These are phyloP conservation scores for Aspergillus puulaauensis DNA, from an alignment of 2,329 filamentous ascomycete species.

Conservation along the genomic window DNA sequence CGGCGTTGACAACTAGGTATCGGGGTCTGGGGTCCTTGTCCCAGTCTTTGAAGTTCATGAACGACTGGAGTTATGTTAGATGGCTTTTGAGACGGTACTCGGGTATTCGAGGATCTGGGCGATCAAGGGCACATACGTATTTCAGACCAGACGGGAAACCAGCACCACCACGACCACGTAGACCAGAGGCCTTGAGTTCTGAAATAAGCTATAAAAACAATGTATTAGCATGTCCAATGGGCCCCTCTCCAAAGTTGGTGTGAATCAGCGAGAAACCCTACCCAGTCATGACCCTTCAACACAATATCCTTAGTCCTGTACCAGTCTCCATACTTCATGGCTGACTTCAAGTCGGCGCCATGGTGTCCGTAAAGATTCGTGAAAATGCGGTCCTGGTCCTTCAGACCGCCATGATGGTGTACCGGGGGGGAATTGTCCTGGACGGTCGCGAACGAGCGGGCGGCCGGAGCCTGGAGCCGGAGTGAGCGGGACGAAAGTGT, in stretches of 20 bases:
- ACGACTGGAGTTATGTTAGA: conserved; percentile 63
- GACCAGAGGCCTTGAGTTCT: conserved; percentile 93
- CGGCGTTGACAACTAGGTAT: conserved; percentile 96
- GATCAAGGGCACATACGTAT: conserved; percentile 68
- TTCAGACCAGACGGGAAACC: conserved; percentile 98
- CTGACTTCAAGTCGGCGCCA: conserved; percentile 85
- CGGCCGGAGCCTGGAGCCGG: conserved; percentile 39
- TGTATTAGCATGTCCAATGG: conserved; percentile 23
- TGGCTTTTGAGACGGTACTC: background rate
- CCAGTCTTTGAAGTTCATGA: conserved; percentile 99
- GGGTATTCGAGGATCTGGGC: background rate
- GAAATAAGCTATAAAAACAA: conserved; percentile 71
- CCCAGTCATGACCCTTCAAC: conserved; percentile 94
- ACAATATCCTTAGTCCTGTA: conserved; percentile 99
- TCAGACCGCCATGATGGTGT: conserved; percentile 77
- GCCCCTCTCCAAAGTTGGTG: background rate
- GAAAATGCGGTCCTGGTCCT: conserved; percentile 98
- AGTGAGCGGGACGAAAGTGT: conserved; percentile 42
- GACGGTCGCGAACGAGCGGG: conserved; percentile 76
- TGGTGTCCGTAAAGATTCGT: conserved; percentile 96
- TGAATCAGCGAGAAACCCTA: conserved; percentile 31
- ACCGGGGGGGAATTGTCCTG: conserved; percentile 64
- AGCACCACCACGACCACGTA: conserved; percentile 93
- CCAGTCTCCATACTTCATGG: conserved; percentile 98
- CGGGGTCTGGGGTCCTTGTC: conserved; percentile 95